Evolutionary conservation across 768 basidiomycete species (phyloP), one percentile per base, ranked within the genome.

Genomic region (Cubamyces lactineus): DNA sequence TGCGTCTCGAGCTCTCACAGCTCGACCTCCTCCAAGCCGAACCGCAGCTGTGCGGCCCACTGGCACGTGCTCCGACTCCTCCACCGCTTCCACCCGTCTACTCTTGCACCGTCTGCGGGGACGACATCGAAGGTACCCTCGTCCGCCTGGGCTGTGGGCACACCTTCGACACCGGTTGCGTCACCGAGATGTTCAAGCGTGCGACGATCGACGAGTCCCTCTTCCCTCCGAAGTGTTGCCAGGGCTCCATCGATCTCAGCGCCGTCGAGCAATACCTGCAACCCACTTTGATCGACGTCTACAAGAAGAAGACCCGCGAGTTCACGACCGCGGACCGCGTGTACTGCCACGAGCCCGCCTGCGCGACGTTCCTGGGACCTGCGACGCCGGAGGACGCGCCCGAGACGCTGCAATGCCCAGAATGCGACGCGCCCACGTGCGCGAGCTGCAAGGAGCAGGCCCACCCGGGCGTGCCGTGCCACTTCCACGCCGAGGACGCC

Each of bases 151-250:
- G 73, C 0, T 79, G 78, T 53, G 70, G 72, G 24, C 75, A 80
- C 61, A 63, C 53, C 58, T 78, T 77, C 57, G 77, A 77, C 53
- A 58, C 64, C 12, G 65, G 1, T n/a, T 80, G 79, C 62, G 11
- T 73, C 28, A 68, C 69, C 3, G 65, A 72, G 39, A 71, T 80
- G 49, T 77, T 79, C 69, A 61, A 73, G 53, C 61, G 70, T 15
- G 70, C 78, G 0, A 72, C 69, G 5, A 64, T 58, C 19, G 79
- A 80, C 64, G 79, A 80, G 59, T 67, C 73, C 0, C 72, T 80
- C 28, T 71, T 63, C 53, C 70, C 70, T 8, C 70, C 70, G 6
- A 52, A 58, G 13, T 71, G 70, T 66, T 71, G 70, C 59, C 41
- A 58, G 13, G 24, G 49, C 21, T 41, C 57, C 28, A 63, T 71